A percentile compares a stretch with the other conserved stretches of the same genome.
Conservation (phyloP, 164 flowering plant genomes). For the Berberis thunbergii region DNA sequence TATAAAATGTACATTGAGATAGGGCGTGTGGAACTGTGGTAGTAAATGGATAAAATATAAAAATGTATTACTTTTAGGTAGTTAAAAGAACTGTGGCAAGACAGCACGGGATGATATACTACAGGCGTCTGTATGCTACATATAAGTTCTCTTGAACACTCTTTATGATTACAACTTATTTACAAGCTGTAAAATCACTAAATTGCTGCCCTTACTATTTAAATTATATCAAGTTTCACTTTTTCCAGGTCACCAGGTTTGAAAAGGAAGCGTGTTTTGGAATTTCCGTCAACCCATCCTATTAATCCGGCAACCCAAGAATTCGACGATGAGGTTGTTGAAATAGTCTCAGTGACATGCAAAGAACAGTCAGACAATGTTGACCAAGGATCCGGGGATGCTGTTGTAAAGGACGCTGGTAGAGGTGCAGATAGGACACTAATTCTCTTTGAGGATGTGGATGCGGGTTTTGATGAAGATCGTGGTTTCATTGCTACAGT, state of each 20-base stretch:
- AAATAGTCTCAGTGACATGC: slow-evolving; percentile 35
- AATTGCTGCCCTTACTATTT: neutral
- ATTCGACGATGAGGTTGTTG: slow-evolving; percentile 29
- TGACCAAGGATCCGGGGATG: slow-evolving; percentile 6
- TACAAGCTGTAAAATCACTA: neutral
- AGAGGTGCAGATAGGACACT: slow-evolving; percentile 42
- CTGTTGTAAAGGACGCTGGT: slow-evolving; percentile 14
- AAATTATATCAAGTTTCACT: neutral
- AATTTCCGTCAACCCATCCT: slow-evolving; percentile 11
- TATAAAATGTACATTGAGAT: too few species aligned
- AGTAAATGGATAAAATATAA: too few species aligned
- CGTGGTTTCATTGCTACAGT: slow-evolving; percentile 73
- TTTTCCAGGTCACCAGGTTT: slow-evolving; percentile 41
- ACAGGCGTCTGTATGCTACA: too few species aligned
- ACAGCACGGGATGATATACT: too few species aligned
- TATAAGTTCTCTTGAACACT: too few species aligned
- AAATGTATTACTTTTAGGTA: too few species aligned
- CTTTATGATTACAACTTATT: too few species aligned
- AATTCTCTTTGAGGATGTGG: slow-evolving; percentile 95
- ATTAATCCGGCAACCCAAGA: slow-evolving; percentile 15
- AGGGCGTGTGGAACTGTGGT: too few species aligned
- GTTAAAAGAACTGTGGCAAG: too few species aligned
- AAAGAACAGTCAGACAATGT: slow-evolving; percentile 24
- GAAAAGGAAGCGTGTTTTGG: slow-evolving; percentile 16
- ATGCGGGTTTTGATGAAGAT: slow-evolving; percentile 67